Conservation (phyloP, 2,329 filamentous ascomycete genomes). For the Trichoderma cornu-damae region DNA sequence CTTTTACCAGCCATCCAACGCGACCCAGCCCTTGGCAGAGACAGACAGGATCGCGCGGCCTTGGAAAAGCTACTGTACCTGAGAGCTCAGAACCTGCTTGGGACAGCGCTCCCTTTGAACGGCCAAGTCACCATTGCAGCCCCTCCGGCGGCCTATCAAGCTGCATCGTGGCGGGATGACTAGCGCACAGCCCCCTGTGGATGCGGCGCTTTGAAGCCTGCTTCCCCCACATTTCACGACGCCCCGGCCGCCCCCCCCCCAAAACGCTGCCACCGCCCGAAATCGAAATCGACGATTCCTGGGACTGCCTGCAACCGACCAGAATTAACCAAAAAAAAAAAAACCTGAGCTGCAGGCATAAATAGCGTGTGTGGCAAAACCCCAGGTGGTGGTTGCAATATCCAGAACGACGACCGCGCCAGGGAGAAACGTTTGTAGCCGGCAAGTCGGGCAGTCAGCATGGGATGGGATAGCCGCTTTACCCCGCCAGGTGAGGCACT, state of each 20-base stretch:
- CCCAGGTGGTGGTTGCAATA: not conserved
- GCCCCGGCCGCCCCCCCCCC: not conserved
- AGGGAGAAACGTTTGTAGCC: not conserved
- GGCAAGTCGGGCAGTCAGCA: not conserved
- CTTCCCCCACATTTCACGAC: constrained; percentile 13
- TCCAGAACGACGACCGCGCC: not conserved
- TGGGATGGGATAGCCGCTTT: not conserved
- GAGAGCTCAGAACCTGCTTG: constrained; percentile 1
- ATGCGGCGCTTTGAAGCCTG: constrained; percentile 4
- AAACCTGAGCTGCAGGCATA: constrained; percentile 7
- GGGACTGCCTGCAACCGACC: not conserved
- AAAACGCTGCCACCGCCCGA: not conserved
- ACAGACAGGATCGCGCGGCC: not conserved
- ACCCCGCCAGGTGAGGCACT: constrained; percentile 4
- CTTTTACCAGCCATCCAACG: constrained; percentile 9
- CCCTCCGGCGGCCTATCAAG: constrained; percentile 15
- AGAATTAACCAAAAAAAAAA: no score
- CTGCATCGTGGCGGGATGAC: constrained; percentile 13
- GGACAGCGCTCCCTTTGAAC: not conserved
- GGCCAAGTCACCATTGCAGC: constrained; percentile 10
- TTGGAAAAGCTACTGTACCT: not conserved
- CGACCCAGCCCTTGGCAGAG: not conserved
- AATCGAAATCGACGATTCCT: not conserved
- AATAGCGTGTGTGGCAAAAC: constrained; percentile 11
- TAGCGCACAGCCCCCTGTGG: constrained; percentile 5